A percentile compares a stretch with the other conserved stretches of the same genome.
Evolutionary conservation across 768 basidiomycete species (phyloP).

Genomic region (Naematelia encephala): DNA sequence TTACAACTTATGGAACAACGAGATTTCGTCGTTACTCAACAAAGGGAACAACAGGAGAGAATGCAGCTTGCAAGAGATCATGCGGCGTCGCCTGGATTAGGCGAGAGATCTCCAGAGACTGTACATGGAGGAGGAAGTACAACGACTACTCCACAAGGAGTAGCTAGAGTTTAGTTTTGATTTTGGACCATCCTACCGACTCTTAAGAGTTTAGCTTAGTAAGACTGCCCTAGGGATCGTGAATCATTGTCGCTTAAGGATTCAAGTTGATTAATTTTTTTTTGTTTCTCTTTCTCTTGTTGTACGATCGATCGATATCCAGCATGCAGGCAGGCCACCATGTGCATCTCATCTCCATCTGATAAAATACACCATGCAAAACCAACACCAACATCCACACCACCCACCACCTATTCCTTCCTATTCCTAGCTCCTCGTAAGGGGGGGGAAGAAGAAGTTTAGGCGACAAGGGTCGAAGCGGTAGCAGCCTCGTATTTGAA

Average conservation of each 20-base stretch:
- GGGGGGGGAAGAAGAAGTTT: constrained; percentile 18
- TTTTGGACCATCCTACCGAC: too few relatives aligned
- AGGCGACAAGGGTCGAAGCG: constrained; percentile 64
- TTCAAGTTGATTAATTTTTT: too few relatives aligned
- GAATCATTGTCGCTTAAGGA: too few relatives aligned
- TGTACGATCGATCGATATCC: neutral
- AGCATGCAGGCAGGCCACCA: neutral
- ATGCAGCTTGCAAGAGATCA: constrained; percentile 2
- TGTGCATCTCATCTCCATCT: neutral
- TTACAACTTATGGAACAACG: constrained; percentile 25
- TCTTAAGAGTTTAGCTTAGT: too few relatives aligned
- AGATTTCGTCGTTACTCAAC: constrained; percentile 4
- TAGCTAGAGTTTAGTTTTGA: neutral
- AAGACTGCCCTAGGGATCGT: too few relatives aligned
- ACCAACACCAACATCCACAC: too few relatives aligned
- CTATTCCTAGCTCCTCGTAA: neutral
- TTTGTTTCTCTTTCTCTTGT: neutral
- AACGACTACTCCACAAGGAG: constrained; percentile 16
- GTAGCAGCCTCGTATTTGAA: constrained; percentile 98
- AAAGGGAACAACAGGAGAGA: constrained; percentile 13
- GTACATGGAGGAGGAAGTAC: constrained; percentile 16
- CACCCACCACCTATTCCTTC: neutral
- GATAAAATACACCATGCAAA: neutral
- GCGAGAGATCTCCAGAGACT: constrained; percentile 11
- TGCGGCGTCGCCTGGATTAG: neutral